These are phyloP conservation scores for Imleria badia DNA, from an alignment of 768 basidiomycete genomes.

Conservation along the genomic window DNA sequence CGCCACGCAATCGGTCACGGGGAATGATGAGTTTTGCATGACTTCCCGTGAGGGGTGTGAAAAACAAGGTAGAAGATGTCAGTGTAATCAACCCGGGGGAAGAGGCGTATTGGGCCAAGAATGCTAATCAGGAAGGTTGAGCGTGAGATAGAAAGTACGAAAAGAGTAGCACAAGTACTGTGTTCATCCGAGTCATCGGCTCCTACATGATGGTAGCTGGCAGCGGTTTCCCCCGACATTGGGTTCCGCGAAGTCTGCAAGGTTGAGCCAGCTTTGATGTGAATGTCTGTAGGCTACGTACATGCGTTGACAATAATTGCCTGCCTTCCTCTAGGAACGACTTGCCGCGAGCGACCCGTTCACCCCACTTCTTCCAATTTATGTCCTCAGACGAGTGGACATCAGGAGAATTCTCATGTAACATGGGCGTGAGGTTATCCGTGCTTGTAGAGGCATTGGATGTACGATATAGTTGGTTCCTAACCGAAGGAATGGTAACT, in stretches of 20 bases:
- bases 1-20: conserved; percentile 46
- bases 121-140: conserved; percentile 40
- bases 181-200: conserved; percentile 31
- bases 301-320: conserved; percentile 38
- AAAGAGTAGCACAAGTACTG: conserved; percentile 29
- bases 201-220: neutral
- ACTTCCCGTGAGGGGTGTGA: conserved; percentile 52
- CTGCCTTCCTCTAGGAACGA: conserved; percentile 42
- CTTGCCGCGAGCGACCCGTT: conserved; percentile 47
- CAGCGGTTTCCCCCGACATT: neutral
- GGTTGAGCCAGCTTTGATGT: neutral
- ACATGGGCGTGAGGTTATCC: neutral
- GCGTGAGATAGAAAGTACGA: neutral
- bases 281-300: conserved; percentile 28
- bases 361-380: conserved; percentile 60
- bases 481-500: conserved; percentile 35
- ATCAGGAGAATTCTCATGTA: neutral
- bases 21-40: conserved; percentile 47
- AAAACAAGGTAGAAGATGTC: conserved; percentile 47
- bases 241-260: conserved; percentile 10
- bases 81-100: conserved; percentile 61
- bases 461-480: conserved; percentile 18
- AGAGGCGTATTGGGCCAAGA: conserved; percentile 56
- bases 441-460: conserved; percentile 15
- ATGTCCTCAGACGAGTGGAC: conserved; percentile 19